Conservation (phyloP, 345 rosid species). For the Citrus maxima region DNA sequence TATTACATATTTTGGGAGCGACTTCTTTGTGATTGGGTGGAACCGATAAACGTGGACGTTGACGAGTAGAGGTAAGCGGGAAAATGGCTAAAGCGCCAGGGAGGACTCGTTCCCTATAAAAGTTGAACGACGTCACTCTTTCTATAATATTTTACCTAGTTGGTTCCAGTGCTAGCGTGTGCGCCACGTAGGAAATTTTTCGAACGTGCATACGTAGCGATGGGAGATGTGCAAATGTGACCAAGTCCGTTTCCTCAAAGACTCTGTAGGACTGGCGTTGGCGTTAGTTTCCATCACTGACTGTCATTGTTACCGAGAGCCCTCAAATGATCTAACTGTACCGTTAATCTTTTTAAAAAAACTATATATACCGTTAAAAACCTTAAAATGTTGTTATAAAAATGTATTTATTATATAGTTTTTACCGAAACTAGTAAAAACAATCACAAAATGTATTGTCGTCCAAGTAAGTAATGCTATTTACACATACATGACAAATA, state of each 20-base stretch:
- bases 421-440: not conserved
- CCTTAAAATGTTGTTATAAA: not conserved
- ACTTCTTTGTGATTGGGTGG: not conserved
- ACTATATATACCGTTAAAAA: not conserved
- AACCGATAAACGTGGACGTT: not conserved
- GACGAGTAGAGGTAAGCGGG: conserved; percentile 14
- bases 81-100: conserved; percentile 6
- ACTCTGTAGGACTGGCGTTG: not conserved
- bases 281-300: not conserved
- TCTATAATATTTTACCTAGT: not conserved
- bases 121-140: conserved; percentile 13
- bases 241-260: not conserved
- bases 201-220: not conserved
- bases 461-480: too few relatives aligned
- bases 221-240: not conserved
- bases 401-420: too few relatives aligned
- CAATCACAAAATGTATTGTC: too few relatives aligned
- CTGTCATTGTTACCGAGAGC: too few relatives aligned
- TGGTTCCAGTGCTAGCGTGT: not conserved
- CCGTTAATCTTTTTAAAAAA: not conserved
- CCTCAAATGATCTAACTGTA: too few relatives aligned
- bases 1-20: too few relatives aligned
- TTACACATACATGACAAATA: too few relatives aligned
- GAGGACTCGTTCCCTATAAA: not conserved
- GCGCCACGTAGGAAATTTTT: not conserved